Percentiles rank a stretch among this genome's conserved stretches.
Conservation (phyloP, 2,329 filamentous ascomycete genomes). For the Sphaerostilbella broomeana region DNA sequence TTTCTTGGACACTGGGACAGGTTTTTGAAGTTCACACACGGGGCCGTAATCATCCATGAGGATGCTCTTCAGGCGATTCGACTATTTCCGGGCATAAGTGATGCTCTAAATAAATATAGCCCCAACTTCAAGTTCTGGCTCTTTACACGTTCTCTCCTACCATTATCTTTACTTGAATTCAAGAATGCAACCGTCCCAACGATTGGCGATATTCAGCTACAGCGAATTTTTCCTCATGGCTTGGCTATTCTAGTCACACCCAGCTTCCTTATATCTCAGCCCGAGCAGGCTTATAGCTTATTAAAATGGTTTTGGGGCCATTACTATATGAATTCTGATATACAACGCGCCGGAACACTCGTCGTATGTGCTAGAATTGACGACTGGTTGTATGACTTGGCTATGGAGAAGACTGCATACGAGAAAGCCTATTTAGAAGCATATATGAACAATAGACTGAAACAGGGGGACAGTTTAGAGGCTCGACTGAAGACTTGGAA, state of each 20-base stretch:
- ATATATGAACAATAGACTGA: not conserved
- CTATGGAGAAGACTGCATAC: slow-evolving; percentile 6
- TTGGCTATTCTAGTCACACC: slow-evolving; percentile 34
- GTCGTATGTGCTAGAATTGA: slow-evolving; percentile 25
- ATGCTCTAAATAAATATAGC: slow-evolving; percentile 26
- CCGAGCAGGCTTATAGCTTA: slow-evolving; percentile 27
- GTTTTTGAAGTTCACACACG: slow-evolving; percentile 30
- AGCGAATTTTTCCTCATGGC: slow-evolving; percentile 26
- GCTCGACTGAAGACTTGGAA: slow-evolving; percentile 20
- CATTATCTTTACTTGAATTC: slow-evolving; percentile 15
- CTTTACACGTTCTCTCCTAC: slow-evolving; percentile 28
- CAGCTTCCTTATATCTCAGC: slow-evolving; percentile 35
- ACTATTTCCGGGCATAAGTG: slow-evolving; percentile 32
- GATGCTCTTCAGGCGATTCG: slow-evolving; percentile 31
- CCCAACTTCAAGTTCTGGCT: slow-evolving; percentile 33
- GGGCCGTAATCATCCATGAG: slow-evolving; percentile 41
- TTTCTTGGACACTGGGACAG: slow-evolving; percentile 40
- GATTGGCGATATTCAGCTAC: slow-evolving; percentile 22
- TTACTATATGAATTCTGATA: slow-evolving; percentile 13
- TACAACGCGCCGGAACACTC: slow-evolving; percentile 20
- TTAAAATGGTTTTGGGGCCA: slow-evolving; percentile 30
- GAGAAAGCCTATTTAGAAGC: too few species aligned
- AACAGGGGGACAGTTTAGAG: slow-evolving; percentile 14
- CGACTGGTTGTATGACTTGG: slow-evolving; percentile 26
- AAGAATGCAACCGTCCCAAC: slow-evolving; percentile 1